Evolutionary conservation across 2,329 filamentous ascomycete genomes (phyloP).

Genomic region (Eutypa lata): DNA sequence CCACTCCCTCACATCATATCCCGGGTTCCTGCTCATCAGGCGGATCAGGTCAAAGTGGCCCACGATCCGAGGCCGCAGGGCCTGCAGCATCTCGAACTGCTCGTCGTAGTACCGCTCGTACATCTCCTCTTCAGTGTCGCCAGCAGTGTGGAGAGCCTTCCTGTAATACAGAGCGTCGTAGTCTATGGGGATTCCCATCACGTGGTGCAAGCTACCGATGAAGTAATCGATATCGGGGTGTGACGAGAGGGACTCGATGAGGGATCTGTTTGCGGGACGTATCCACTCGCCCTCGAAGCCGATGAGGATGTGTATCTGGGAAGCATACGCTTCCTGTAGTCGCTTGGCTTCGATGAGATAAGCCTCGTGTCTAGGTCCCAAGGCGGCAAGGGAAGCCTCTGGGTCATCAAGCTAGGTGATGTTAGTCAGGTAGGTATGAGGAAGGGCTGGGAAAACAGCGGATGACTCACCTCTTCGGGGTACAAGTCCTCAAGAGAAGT

Average conservation of each 20-base stretch:
- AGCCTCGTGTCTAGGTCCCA: conserved; percentile 59
- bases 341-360: conserved; percentile 75
- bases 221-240: conserved; percentile 78
- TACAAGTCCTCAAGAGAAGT: conserved; percentile 74
- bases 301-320: conserved; percentile 74
- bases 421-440: conserved; percentile 9
- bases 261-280: conserved; percentile 56
- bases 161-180: conserved; percentile 69
- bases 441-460: background rate
- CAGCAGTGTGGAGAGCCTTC: conserved; percentile 51
- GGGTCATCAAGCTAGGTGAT: conserved; percentile 46
- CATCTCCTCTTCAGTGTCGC: conserved; percentile 60
- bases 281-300: conserved; percentile 96
- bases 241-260: conserved; percentile 57
- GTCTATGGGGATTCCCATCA: conserved; percentile 83
- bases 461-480: conserved; percentile 71
- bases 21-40: conserved; percentile 69
- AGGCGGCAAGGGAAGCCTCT: conserved; percentile 42
- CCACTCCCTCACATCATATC: conserved; percentile 56
- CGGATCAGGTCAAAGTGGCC: conserved; percentile 94
- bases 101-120: conserved; percentile 85
- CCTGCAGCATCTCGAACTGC: conserved; percentile 76
- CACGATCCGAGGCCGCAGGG: conserved; percentile 71
- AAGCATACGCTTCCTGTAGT: conserved; percentile 66
- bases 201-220: conserved; percentile 89